Percentiles rank a stretch among this genome's conserved stretches.
phyloP scores from a whole-genome alignment of 495 filamentous ascomycete species.

The Aspergillus incahuasiensis region DNA sequence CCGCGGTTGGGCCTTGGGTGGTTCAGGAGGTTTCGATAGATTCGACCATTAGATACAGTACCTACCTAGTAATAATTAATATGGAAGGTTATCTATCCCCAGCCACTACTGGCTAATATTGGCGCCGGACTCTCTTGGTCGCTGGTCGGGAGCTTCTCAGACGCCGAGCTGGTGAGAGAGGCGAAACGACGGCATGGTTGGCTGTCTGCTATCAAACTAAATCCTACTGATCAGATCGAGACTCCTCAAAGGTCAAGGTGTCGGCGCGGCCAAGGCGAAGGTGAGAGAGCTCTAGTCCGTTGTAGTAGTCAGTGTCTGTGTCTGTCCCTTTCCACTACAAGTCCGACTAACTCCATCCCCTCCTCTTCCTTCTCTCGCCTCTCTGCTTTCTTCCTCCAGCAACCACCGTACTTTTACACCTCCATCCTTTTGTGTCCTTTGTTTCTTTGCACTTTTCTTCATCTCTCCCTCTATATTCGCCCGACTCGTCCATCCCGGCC shows the following conservation, averaged over 20 bases:
- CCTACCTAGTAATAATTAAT: not conserved
- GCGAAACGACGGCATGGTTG: slow-evolving; percentile 4
- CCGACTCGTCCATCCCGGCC: not conserved
- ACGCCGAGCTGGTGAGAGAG: not conserved
- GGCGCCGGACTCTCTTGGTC: not conserved
- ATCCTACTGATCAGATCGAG: slow-evolving; percentile 4
- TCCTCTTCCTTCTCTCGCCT: slow-evolving; percentile 21
- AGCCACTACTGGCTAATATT: not conserved
- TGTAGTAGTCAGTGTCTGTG: not conserved
- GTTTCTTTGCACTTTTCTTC: slow-evolving; percentile 3
- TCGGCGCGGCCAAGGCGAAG: not conserved
- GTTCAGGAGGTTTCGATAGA: not conserved
- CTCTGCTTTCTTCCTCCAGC: slow-evolving; percentile 9
- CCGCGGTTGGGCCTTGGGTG: slow-evolving; percentile 4
- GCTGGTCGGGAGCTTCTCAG: not conserved
- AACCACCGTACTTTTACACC: not conserved
- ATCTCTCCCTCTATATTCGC: not conserved
- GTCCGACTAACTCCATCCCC: slow-evolving; percentile 8
- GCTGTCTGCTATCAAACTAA: slow-evolving; percentile 12
- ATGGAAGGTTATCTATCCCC: not conserved
- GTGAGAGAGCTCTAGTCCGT: not conserved
- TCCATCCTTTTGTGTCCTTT: slow-evolving; percentile 4
- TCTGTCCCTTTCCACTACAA: slow-evolving; percentile 1
- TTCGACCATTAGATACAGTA: not conserved
- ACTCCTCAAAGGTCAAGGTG: not conserved